Base-by-base conservation (phyloP, 2,329 filamentous ascomycete genomes). In the Aspergillus candidus region DNA sequence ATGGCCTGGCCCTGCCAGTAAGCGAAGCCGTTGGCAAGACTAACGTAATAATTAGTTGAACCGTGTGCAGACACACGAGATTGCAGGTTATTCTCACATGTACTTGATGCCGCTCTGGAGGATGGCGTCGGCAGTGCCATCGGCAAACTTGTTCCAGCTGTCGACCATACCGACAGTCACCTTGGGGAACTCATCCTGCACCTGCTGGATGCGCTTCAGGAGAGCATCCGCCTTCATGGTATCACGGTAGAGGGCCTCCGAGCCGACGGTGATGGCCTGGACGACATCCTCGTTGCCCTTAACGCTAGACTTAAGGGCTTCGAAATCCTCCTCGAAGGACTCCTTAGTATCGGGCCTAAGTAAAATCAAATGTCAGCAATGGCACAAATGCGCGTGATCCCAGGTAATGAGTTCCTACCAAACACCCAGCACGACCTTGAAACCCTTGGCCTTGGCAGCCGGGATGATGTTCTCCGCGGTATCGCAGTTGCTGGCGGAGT, bases 131-230 rank as follows among this genome's bases (percentile, higher is more conserved):
- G 78, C 82, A 18, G 82, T 84, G 32, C 82, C 82, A 59, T 86
- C 82, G 37, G 77, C 73, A 58, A 74, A 82, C 66, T 83, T 84
- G 70, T 86, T 86, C 83, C 83, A 87, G 60, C 75, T 80, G 66
- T 87, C 83, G 6, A 83, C 83, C 10, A 80, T 85, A 40, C 83
- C 83, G 35, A 85, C 72, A 53, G 75, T 77, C 55, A 80, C 70
- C 32, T 67, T 67, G 18, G 53, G 75, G 72, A 60, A 83, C 61
- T 75, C 68, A 33, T 68, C 61, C 69, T 80, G 78, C 50, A 84
- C 76, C 40, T 79, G 72, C 47, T 76, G 68, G 63, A 87, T 84
- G 65, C 81, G 81, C 44, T 66, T 67, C 40, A 80, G 65, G 38
- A 87, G 75, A 55, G 80, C 61, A 6, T 72, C 60, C 38, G 77